phyloP scores from a whole-genome alignment of 495 filamentous ascomycete species.

The Oleoguttula mirabilis region DNA sequence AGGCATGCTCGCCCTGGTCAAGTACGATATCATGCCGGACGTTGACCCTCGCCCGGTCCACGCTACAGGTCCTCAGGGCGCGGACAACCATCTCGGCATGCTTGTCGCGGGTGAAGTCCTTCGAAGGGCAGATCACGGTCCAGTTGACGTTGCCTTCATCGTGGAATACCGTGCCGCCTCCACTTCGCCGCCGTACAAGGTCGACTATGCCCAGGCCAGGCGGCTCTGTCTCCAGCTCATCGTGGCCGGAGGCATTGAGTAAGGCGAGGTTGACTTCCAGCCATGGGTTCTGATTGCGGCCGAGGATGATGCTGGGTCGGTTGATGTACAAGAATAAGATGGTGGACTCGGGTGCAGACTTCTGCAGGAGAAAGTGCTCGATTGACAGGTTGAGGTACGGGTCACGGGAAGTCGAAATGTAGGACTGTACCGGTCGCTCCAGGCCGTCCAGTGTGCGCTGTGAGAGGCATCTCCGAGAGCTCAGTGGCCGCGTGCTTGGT shows the following conservation, averaged over 20 bases:
- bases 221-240: slow-evolving; percentile 14
- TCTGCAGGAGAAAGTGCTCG: slow-evolving; percentile 76
- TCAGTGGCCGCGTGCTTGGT: not conserved
- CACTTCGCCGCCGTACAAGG: slow-evolving; percentile 70
- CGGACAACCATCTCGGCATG: slow-evolving; percentile 85
- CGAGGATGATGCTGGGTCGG: slow-evolving; percentile 72
- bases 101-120: slow-evolving; percentile 64
- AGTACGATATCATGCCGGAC: slow-evolving; percentile 88
- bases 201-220: slow-evolving; percentile 33
- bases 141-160: slow-evolving; percentile 89
- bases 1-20: slow-evolving; percentile 33
- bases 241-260: slow-evolving; percentile 27
- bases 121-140: slow-evolving; percentile 69
- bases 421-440: slow-evolving; percentile 45
- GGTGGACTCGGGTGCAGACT: slow-evolving; percentile 54
- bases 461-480: slow-evolving; percentile 13
- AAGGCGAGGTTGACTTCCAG: slow-evolving; percentile 66
- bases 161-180: slow-evolving; percentile 89
- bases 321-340: slow-evolving; percentile 84
- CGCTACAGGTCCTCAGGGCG: slow-evolving; percentile 50
- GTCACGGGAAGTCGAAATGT: slow-evolving; percentile 59
- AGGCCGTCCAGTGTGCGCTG: slow-evolving; percentile 6
- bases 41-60: slow-evolving; percentile 54
- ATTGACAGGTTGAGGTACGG: slow-evolving; percentile 94
- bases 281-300: slow-evolving; percentile 97